Conservation (phyloP, 768 basidiomycete genomes). For the Lactifluus subvellereus region DNA sequence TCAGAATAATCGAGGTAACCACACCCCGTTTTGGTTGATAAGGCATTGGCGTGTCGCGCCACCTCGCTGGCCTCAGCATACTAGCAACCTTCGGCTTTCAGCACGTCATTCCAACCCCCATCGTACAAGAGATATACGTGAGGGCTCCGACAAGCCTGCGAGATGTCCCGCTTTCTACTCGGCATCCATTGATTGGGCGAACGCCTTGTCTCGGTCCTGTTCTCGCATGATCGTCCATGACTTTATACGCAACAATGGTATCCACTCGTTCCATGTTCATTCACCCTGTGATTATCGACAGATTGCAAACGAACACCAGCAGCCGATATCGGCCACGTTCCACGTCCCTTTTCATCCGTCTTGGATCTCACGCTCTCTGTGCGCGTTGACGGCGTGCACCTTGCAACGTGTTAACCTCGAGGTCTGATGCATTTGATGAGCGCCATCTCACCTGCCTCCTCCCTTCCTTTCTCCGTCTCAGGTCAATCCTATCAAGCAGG, state of each 20-base stretch:
- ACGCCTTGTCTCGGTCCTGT: not conserved
- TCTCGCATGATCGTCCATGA: not conserved
- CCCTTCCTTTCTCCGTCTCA: slow-evolving; percentile 4
- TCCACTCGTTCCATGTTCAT: not conserved
- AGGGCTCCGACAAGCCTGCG: not conserved
- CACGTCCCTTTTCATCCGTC: not conserved
- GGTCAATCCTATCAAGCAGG: slow-evolving; percentile 6
- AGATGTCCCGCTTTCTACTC: not conserved
- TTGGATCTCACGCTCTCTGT: not conserved
- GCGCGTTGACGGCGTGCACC: slow-evolving; percentile 4
- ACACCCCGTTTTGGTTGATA: not conserved
- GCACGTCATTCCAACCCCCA: slow-evolving; percentile 6
- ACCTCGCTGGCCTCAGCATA: not conserved
- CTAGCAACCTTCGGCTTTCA: not conserved
- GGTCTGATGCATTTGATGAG: slow-evolving; percentile 13
- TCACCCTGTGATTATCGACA: not conserved
- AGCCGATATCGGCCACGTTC: not conserved
- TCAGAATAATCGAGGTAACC: not conserved
- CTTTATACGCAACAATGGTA: not conserved
- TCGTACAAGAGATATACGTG: not conserved
- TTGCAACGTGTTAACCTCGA: slow-evolving; percentile 20
- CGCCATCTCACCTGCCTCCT: not conserved
- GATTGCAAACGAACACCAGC: not conserved
- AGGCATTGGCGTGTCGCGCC: not conserved
- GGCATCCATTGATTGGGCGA: slow-evolving; percentile 8